Conservation (phyloP, 106 monocot genomes). For the Posidonia australis region DNA sequence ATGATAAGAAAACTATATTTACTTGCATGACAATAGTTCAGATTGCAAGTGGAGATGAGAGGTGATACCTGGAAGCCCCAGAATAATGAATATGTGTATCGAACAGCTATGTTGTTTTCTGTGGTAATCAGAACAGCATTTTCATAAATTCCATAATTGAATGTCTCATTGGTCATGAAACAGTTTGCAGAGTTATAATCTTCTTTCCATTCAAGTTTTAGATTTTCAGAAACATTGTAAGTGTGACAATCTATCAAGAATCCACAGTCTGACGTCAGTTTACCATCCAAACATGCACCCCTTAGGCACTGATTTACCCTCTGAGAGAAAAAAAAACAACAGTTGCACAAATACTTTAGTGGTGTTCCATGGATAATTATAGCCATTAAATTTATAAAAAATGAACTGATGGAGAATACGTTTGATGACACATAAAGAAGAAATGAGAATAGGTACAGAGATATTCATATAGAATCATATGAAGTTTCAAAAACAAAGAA, state of each 20-base stretch:
- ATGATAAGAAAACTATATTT: no score
- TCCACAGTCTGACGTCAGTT: no score
- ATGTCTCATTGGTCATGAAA: constrained; percentile 12
- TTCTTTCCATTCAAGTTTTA: constrained; percentile 21
- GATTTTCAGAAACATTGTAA: not conserved
- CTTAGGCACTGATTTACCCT: constrained; percentile 73
- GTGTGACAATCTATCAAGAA: no score
- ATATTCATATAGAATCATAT: no score
- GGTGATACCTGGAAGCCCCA: constrained; percentile 99
- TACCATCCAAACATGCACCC: constrained; percentile 51
- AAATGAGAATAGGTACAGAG: no score
- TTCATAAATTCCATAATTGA: constrained; percentile 69
- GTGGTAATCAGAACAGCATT: constrained; percentile 40
- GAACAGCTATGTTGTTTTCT: constrained; percentile 25
- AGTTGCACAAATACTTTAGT: not conserved
- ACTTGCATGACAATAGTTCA: no score
- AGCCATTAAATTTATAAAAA: not conserved
- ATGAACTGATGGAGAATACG: not conserved
- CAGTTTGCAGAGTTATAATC: constrained; percentile 26
- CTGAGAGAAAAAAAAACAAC: constrained; percentile 25
- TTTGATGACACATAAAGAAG: no score
- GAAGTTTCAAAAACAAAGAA: no score
- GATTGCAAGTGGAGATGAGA: no score
- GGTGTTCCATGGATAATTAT: not conserved
- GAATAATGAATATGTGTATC: constrained; percentile 73